Evolutionary conservation across 768 basidiomycete genomes (phyloP).

Genomic region (Agaricus subrufescens): DNA sequence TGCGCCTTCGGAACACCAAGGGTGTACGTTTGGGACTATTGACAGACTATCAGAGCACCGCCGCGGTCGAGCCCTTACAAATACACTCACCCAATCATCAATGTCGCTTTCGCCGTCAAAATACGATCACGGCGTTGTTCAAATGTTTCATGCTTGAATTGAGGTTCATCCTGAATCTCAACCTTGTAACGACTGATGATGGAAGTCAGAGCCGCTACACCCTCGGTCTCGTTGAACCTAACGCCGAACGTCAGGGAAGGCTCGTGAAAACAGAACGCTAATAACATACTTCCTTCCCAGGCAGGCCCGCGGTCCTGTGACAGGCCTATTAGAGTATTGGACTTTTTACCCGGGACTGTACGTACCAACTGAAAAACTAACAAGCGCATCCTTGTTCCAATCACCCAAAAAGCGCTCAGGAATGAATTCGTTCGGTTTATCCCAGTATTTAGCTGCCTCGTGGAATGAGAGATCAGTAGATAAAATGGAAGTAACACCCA

Average conservation of each 20-base stretch:
- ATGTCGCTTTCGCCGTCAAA: slow-evolving; percentile 25
- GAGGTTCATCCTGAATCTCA: slow-evolving; percentile 44
- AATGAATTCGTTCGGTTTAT: slow-evolving; percentile 43
- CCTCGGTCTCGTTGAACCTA: slow-evolving; percentile 52
- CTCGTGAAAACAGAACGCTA: no score
- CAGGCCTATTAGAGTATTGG: not conserved
- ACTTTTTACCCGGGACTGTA: not conserved
- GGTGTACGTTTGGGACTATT: slow-evolving; percentile 23
- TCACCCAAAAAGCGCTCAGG: slow-evolving; percentile 15
- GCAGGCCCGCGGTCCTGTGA: slow-evolving; percentile 38
- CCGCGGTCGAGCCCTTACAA: not conserved
- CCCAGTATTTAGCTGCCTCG: slow-evolving; percentile 48
- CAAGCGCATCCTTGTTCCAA: slow-evolving; percentile 14
- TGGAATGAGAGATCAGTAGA: not conserved
- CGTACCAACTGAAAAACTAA: slow-evolving; percentile 14
- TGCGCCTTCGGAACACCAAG: slow-evolving; percentile 12
- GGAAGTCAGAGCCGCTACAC: slow-evolving; percentile 45
- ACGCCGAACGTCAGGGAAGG: not conserved
- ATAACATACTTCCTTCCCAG: slow-evolving; percentile 35
- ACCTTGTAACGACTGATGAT: slow-evolving; percentile 43
- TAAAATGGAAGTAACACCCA: not conserved
- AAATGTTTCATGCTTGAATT: slow-evolving; percentile 42
- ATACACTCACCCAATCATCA: slow-evolving; percentile 42
- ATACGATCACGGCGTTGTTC: slow-evolving; percentile 40
- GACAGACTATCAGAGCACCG: not conserved